Evolutionary conservation across 2,329 filamentous ascomycete species (phyloP).

Genomic region (Xylaria sp.): DNA sequence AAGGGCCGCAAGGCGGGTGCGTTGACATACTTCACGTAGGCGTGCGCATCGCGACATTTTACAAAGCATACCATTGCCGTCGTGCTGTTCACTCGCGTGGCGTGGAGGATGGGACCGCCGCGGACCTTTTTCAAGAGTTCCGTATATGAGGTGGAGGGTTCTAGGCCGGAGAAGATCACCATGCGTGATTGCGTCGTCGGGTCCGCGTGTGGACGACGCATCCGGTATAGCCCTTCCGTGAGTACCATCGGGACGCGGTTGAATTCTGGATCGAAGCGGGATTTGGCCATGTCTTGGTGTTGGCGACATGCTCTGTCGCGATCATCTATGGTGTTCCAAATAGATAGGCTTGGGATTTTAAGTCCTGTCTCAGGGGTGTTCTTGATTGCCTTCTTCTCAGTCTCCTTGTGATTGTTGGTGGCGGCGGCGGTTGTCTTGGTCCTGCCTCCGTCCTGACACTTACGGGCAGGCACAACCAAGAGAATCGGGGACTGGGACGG

Average conservation of each 20-base stretch:
- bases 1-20: not conserved
- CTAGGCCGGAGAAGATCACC: constrained; percentile 34
- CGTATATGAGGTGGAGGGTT: not conserved
- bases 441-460: too few relatives aligned
- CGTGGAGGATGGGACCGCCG: constrained; percentile 34
- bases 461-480: too few relatives aligned
- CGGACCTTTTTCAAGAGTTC: constrained; percentile 35
- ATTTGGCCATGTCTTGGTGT: not conserved
- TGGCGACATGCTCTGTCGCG: not conserved
- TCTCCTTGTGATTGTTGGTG: not conserved
- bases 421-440: not conserved
- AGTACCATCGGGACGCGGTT: not conserved
- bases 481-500: too few relatives aligned
- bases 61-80: constrained; percentile 19
- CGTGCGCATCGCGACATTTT: not conserved
- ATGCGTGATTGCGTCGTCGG: constrained; percentile 27
- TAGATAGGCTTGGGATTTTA: not conserved
- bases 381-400: not conserved
- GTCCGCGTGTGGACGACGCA: not conserved
- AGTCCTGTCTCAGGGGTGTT: not conserved
- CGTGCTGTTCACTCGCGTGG: not conserved
- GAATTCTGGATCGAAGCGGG: not conserved
- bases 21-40: constrained; percentile 10
- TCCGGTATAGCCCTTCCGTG: not conserved
- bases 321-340: constrained; percentile 15